Base-by-base conservation (phyloP, 2,329 filamentous ascomycete genomes). In the Colletotrichum lindemuthianum region DNA sequence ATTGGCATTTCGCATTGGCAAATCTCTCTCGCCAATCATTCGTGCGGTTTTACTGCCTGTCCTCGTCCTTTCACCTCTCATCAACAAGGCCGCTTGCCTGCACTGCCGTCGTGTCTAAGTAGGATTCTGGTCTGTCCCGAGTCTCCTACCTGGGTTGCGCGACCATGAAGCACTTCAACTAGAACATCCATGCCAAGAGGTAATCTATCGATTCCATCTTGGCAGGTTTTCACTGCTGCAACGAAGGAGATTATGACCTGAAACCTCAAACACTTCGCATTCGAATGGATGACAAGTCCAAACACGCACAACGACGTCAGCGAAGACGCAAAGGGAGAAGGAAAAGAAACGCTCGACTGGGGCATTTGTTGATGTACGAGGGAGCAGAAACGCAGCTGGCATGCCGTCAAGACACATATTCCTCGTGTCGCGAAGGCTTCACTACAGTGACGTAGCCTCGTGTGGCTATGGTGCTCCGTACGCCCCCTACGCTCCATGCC, bases 1-100 rank as follows among this genome's bases (percentile, higher is more conserved):
- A 47, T 63, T 65, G 63, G 58, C 51, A 63, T 52, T 45, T 48
- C 48, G 58, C 51, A 53, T 49, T 53, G 47, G 24, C 51, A 52
- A 61, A 43, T 55, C 33, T 39, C n/a, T 48, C 53, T 15, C 40
- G 24, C 63, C 57, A 61, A 65, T 63, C 58, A 43, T 12, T 24
- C n/a, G 9, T 2, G 12, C n/a, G 8, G n/a, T 52, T 15, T 52
- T 13, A 9, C 50, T n/a, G 44, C 50, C 36, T 7, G 13, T 12
- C 24, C 15, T 11, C 11, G 11, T n/a, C 12, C 13, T 4, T 32
- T 48, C 45, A 33, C 24, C 11, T 51, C 40, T 61, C 24, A n/a
- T 12, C 41, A 39, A 48, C 56, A 53, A 24, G 24, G 5, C 50
- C 13, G 24, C 15, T 10, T 40, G 41, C 34, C n/a, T 15, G 10